A percentile compares a stretch with the other conserved stretches of the same genome.
Conservation (phyloP, 768 basidiomycete genomes). For the Dendrothele bispora region DNA sequence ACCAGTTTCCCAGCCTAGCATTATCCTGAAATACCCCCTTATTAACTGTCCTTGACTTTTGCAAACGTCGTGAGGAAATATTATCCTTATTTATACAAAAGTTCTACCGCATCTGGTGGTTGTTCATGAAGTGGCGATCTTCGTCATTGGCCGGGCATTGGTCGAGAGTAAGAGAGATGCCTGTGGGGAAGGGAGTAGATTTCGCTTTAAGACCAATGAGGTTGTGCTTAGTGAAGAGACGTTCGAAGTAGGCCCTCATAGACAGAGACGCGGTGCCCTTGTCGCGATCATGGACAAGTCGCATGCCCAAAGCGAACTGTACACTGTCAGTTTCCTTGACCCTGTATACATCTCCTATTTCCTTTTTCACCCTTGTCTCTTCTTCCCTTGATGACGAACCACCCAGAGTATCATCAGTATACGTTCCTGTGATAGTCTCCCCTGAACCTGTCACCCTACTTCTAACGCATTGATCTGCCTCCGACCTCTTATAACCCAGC, state of each 20-base stretch:
- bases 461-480: constrained; percentile 11
- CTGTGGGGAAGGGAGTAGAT: constrained; percentile 11
- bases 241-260: constrained; percentile 8
- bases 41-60: too few species aligned
- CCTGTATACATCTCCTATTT: not conserved
- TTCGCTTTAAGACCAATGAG: constrained; percentile 6
- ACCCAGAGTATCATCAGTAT: constrained; percentile 9
- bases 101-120: too few species aligned
- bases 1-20: too few species aligned
- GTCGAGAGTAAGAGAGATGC: constrained; percentile 3
- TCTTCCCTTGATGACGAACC: constrained; percentile 4
- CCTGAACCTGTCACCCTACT: not conserved
- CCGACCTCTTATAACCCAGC: constrained; percentile 5
- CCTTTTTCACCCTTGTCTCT: constrained; percentile 2
- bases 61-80: too few species aligned
- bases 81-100: too few species aligned
- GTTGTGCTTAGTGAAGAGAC: constrained; percentile 10
- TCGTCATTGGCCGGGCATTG: not conserved
- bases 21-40: too few species aligned
- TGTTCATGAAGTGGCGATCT: constrained; percentile 4
- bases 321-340: constrained; percentile 8
- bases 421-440: constrained; percentile 9
- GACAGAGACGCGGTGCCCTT: constrained; percentile 1
- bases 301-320: constrained; percentile 7
- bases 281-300: constrained; percentile 4